Evolutionary conservation across 2,329 filamentous ascomycete species (phyloP).

Genomic region (Trichoderma guizhouense): DNA sequence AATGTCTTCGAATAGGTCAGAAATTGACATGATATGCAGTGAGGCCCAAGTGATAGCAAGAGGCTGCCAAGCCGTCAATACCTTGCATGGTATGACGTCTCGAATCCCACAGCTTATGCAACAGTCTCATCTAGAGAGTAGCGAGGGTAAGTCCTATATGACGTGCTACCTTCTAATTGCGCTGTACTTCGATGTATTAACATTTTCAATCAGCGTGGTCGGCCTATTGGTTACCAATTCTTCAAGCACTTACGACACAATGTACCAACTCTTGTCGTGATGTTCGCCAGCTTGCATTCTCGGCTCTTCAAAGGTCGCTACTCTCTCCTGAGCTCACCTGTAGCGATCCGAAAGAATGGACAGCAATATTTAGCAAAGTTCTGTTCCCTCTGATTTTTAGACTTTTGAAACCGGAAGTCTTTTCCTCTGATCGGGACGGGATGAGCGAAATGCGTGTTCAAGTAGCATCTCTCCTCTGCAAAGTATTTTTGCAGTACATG

Average conservation of each 20-base stretch:
- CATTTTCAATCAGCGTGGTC: constrained; percentile 70
- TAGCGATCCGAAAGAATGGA: constrained; percentile 87
- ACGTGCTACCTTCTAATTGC: not conserved
- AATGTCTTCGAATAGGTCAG: not conserved
- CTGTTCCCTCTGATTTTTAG: constrained; percentile 86
- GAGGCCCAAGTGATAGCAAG: constrained; percentile 61
- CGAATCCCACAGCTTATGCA: constrained; percentile 84
- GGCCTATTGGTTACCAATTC: constrained; percentile 95
- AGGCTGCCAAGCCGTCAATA: constrained; percentile 74
- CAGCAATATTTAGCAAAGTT: constrained; percentile 88
- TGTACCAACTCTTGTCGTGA: constrained; percentile 94
- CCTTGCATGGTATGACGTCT: constrained; percentile 77
- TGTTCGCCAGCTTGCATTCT: constrained; percentile 83
- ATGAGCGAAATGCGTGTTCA: constrained; percentile 96
- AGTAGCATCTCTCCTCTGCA: constrained; percentile 85
- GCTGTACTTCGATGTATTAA: constrained; percentile 18
- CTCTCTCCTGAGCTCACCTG: constrained; percentile 80
- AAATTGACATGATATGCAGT: constrained; percentile 46
- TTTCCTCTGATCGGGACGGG: constrained; percentile 81
- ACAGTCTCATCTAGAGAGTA: constrained; percentile 86
- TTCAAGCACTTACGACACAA: constrained; percentile 81
- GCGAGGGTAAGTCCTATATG: constrained; percentile 58
- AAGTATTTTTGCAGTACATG: constrained; percentile 92
- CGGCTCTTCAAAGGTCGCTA: constrained; percentile 78
- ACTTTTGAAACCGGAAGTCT: constrained; percentile 90